Conservation (phyloP, 495 filamentous ascomycete species). For the Aspergillus panamensis region DNA sequence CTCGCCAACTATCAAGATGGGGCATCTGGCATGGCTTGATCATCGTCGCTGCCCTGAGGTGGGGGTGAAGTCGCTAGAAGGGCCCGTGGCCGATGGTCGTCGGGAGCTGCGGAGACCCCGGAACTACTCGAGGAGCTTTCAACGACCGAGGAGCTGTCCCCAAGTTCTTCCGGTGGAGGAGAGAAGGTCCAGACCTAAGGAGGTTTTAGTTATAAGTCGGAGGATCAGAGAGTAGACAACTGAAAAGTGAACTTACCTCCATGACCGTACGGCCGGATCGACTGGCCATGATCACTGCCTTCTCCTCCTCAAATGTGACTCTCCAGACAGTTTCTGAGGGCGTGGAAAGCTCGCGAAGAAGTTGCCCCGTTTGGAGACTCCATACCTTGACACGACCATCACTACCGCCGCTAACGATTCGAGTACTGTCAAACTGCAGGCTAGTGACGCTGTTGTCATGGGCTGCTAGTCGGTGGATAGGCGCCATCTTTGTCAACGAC, state of each 20-base stretch:
- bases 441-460: slow-evolving; percentile 98
- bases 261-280: slow-evolving; percentile 82
- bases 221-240: neutral
- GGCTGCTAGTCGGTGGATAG: slow-evolving; percentile 92
- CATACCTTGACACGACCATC: slow-evolving; percentile 97
- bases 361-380: slow-evolving; percentile 84
- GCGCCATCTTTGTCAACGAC: slow-evolving; percentile 82
- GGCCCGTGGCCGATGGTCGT: slow-evolving; percentile 25
- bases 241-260: slow-evolving; percentile 61
- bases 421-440: slow-evolving; percentile 90
- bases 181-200: slow-evolving; percentile 86
- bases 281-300: slow-evolving; percentile 91
- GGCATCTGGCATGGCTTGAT: slow-evolving; percentile 43
- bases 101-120: slow-evolving; percentile 23
- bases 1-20: slow-evolving; percentile 26
- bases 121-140: slow-evolving; percentile 42
- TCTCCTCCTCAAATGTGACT: slow-evolving; percentile 97
- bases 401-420: slow-evolving; percentile 91
- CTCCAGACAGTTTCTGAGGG: slow-evolving; percentile 95
- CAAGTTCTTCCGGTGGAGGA: slow-evolving; percentile 63
- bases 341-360: slow-evolving; percentile 85
- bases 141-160: slow-evolving; percentile 26
- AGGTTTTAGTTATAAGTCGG: slow-evolving; percentile 3
- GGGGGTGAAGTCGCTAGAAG: slow-evolving; percentile 37
- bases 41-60: slow-evolving; percentile 28